These are phyloP conservation scores for Fusarium camptoceras DNA, from an alignment of 2,329 filamentous ascomycete species.

Conservation along the genomic window DNA sequence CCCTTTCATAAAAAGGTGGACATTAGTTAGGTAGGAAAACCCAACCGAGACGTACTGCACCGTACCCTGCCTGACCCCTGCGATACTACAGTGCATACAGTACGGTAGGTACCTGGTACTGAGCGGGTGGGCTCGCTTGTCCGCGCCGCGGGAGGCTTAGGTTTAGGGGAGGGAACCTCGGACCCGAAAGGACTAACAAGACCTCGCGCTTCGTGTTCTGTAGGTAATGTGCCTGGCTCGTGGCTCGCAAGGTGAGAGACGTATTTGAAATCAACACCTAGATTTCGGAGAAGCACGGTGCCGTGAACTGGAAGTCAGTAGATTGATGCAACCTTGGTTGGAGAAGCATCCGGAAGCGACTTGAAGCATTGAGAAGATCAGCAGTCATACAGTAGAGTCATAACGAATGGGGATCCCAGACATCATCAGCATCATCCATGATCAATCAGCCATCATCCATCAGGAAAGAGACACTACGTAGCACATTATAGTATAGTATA, in stretches of 20 bases:
- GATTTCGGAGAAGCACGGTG: background rate
- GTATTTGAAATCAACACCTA: slow-evolving; percentile 34
- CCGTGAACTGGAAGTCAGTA: background rate
- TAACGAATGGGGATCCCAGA: slow-evolving; percentile 14
- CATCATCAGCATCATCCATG: slow-evolving; percentile 39
- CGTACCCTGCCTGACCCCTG: background rate
- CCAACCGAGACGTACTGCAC: slow-evolving; percentile 24
- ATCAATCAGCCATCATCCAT: slow-evolving; percentile 33
- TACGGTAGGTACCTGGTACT: slow-evolving; percentile 1
- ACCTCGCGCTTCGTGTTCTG: slow-evolving; percentile 14
- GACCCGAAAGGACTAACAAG: slow-evolving; percentile 2
- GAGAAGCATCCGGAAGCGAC: slow-evolving; percentile 30
- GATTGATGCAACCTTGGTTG: background rate
- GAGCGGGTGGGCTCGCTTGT: slow-evolving; percentile 31
- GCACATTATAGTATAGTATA: background rate
- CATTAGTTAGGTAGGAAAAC: slow-evolving; percentile 9
- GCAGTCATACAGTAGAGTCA: slow-evolving; percentile 26
- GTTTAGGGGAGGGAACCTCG: slow-evolving; percentile 21
- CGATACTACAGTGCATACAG: background rate
- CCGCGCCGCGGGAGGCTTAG: slow-evolving; percentile 26
- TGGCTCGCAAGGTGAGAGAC: slow-evolving; percentile 8
- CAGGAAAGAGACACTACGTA: slow-evolving; percentile 27
- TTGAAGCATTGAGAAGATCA: slow-evolving; percentile 32
- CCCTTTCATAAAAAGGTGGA: slow-evolving; percentile 11
- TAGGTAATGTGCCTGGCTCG: background rate